Conservation (phyloP, 78 protist genomes). For the Dictyostelium brefeldianum region DNA sequence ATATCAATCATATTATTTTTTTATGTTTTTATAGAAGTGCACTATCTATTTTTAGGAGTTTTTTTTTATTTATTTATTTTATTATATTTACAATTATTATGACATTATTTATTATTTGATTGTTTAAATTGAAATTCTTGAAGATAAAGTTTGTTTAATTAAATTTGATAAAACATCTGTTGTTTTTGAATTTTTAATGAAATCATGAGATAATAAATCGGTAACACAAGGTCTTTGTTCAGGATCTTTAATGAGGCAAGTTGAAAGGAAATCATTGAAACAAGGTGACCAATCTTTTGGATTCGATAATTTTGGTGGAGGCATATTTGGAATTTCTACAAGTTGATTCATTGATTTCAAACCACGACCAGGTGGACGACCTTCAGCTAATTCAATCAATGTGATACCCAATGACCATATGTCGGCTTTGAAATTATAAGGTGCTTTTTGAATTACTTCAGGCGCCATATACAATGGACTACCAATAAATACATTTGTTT, state of each 20-base stretch:
- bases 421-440: conserved; percentile 80
- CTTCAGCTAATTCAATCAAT: conserved; percentile 85
- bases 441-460: conserved; percentile 74
- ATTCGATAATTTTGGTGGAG: conserved; percentile 84
- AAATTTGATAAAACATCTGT: conserved; percentile 38
- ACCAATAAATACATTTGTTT: conserved; percentile 73
- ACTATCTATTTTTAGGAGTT: too few relatives aligned
- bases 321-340: conserved; percentile 78
- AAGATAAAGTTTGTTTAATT: conserved; percentile 26
- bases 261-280: conserved; percentile 87
- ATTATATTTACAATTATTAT: too few relatives aligned
- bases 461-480: conserved; percentile 88
- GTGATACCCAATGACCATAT: conserved; percentile 84
- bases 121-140: background rate
- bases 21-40: too few relatives aligned
- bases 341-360: conserved; percentile 74
- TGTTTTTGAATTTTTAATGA: conserved; percentile 50
- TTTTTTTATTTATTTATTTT: too few relatives aligned
- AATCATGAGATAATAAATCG: conserved; percentile 79
- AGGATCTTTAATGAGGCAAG: conserved; percentile 90
- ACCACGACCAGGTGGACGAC: conserved; percentile 82
- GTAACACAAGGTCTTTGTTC: conserved; percentile 85
- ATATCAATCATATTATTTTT: too few relatives aligned
- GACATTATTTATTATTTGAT: too few relatives aligned
- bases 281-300: conserved; percentile 81